Evolutionary conservation across 352 stramenopile species (phyloP).

Genomic region (Phytophthora aleatoria): DNA sequence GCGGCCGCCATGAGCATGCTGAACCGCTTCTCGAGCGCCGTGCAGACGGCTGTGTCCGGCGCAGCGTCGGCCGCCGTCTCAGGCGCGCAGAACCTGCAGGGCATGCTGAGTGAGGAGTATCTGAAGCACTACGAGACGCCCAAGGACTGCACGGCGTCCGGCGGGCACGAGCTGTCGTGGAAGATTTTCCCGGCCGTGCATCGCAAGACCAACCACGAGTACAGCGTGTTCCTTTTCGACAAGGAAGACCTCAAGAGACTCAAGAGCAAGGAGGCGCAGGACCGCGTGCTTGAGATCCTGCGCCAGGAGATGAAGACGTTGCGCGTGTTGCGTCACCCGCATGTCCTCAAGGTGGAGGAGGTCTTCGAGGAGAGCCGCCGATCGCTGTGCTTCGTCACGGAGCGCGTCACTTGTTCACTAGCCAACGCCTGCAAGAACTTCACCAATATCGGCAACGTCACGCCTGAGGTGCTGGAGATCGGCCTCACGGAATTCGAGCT

Average conservation of each 20-base stretch:
- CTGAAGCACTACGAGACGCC: constrained; percentile 87
- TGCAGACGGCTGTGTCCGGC: constrained; percentile 61
- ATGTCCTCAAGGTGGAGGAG: constrained; percentile 91
- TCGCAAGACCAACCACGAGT: constrained; percentile 78
- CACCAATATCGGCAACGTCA: constrained; percentile 85
- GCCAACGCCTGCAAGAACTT: constrained; percentile 92
- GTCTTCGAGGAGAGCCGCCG: constrained; percentile 88
- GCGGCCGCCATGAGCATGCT: constrained; percentile 55
- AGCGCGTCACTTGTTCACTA: constrained; percentile 90
- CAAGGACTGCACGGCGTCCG: constrained; percentile 83
- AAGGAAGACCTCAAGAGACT: constrained; percentile 85
- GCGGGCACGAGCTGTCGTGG: constrained; percentile 83
- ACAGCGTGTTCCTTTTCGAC: constrained; percentile 89
- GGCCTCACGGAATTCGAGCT: constrained; percentile 89
- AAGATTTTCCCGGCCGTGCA: constrained; percentile 86
- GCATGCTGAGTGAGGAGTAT: constrained; percentile 86
- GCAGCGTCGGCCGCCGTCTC: constrained; percentile 49
- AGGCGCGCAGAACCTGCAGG: constrained; percentile 54
- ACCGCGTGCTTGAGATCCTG: constrained; percentile 87
- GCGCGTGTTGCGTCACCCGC: constrained; percentile 83
- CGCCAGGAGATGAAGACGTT: constrained; percentile 90
- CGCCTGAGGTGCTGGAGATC: constrained; percentile 87
- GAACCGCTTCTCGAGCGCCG: constrained; percentile 78
- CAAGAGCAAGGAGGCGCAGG: constrained; percentile 86
- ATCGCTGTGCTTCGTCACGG: constrained; percentile 90